These are phyloP conservation scores for Phytopythium montanum DNA, from an alignment of 352 stramenopile species.

Conservation along the genomic window DNA sequence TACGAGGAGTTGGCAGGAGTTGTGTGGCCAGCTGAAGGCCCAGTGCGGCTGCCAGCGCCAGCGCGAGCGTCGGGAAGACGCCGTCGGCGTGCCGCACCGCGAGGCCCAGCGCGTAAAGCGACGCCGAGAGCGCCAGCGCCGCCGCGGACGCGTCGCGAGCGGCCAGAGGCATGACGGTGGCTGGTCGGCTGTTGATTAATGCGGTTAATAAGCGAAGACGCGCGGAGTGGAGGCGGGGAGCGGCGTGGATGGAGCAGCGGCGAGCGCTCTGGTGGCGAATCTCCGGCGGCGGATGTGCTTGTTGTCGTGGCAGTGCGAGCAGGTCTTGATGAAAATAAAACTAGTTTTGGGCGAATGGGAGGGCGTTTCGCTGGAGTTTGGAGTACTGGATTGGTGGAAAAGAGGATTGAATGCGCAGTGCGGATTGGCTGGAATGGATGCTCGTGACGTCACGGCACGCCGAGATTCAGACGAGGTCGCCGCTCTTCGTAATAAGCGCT, in stretches of 20 bases:
- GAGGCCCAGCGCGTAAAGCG: constrained; percentile 13
- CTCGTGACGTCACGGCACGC: no score
- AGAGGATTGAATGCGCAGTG: no score
- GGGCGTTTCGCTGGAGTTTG: no score
- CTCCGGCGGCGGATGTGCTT: not conserved
- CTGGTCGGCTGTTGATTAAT: not conserved
- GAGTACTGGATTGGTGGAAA: no score
- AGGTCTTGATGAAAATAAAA: no score
- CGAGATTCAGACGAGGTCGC: no score
- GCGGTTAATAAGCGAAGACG: not conserved
- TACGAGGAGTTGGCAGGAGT: not conserved
- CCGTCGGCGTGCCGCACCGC: constrained; percentile 18
- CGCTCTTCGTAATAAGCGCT: no score
- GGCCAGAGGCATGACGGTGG: not conserved
- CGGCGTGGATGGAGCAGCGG: not conserved
- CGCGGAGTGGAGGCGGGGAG: no score
- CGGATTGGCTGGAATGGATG: no score
- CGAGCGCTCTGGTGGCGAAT: constrained; percentile 1
- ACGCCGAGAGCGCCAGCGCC: constrained; percentile 5
- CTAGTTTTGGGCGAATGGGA: no score
- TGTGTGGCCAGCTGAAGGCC: constrained; percentile 14
- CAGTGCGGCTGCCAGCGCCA: constrained; percentile 24
- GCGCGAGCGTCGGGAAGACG: constrained; percentile 29
- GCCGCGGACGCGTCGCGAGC: not conserved
- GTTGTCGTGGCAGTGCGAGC: no score